These are phyloP conservation scores for Trapa incisa DNA, from an alignment of 345 rosid species.

Conservation along the genomic window DNA sequence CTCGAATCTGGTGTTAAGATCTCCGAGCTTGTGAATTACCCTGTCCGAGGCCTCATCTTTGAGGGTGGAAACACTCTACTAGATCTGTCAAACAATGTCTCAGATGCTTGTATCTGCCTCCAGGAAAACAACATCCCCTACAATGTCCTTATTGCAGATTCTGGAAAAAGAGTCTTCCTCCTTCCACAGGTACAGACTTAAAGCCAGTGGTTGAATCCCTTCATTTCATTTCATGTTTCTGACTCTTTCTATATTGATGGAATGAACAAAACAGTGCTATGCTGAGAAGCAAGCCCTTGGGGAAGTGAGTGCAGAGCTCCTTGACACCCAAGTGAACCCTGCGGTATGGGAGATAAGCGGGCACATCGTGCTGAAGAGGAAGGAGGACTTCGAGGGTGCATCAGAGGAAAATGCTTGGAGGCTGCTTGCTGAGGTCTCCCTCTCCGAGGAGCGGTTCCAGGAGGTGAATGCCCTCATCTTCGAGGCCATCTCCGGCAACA, in stretches of 20 bases:
- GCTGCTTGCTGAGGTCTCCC: constrained; percentile 80
- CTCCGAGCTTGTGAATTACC: constrained; percentile 58
- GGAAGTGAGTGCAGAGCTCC: constrained; percentile 61
- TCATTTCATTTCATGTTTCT: background rate
- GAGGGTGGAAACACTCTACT: constrained; percentile 57
- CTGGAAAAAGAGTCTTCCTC: constrained; percentile 65
- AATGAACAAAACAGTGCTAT: constrained; percentile 45
- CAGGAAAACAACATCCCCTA: constrained; percentile 83
- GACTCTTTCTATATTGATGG: background rate
- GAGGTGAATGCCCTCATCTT: constrained; percentile 61
- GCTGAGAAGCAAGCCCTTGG: constrained; percentile 97
- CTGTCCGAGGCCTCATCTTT: constrained; percentile 79
- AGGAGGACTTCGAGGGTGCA: constrained; percentile 77
- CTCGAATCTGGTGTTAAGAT: constrained; percentile 39
- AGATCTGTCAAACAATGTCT: constrained; percentile 43
- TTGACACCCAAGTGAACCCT: constrained; percentile 95
- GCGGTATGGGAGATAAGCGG: constrained; percentile 99
- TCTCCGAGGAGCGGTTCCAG: constrained; percentile 67
- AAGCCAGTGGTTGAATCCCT: background rate
- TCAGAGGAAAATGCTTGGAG: constrained; percentile 85
- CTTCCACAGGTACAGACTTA: constrained; percentile 62
- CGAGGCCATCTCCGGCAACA: constrained; percentile 35
- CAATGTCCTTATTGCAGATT: constrained; percentile 73
- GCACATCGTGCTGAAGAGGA: constrained; percentile 92
- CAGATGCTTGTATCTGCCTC: constrained; percentile 72